A percentile compares a stretch with the other conserved stretches of the same genome.
Evolutionary conservation across 805 yeast genomes (phyloP).

Genomic region (Lachancea cidri): DNA sequence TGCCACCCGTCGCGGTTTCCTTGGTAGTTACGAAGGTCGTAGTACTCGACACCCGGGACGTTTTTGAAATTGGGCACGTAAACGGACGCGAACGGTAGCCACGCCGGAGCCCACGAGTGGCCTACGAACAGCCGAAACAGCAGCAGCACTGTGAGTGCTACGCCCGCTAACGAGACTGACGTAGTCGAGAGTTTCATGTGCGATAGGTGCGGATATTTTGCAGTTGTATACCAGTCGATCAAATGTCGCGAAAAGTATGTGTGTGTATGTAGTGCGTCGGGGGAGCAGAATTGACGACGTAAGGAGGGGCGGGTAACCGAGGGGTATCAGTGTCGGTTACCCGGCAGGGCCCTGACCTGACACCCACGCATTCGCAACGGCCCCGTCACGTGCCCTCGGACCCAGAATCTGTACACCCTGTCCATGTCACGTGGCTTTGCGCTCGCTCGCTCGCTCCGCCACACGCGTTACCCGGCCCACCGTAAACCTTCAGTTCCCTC

Average conservation of each 20-base stretch:
- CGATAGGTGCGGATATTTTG: neutral
- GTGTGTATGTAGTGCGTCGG: too few species aligned
- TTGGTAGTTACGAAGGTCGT: conserved; percentile 61
- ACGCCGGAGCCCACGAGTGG: conserved; percentile 8
- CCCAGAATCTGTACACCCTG: neutral
- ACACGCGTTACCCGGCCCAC: too few species aligned
- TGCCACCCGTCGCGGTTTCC: conserved; percentile 79
- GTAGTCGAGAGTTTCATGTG: conserved; percentile 7
- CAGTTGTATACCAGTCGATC: too few species aligned
- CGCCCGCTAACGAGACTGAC: conserved; percentile 9
- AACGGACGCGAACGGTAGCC: conserved; percentile 15
- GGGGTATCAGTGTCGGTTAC: too few species aligned
- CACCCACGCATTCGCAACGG: too few species aligned
- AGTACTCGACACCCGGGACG: conserved; percentile 51
- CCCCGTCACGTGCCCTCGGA: neutral
- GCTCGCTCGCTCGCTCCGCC: too few species aligned
- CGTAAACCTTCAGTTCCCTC: too few species aligned
- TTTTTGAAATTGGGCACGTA: conserved; percentile 36
- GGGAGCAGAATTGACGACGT: neutral
- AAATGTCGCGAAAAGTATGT: neutral
- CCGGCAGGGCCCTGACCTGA: too few species aligned
- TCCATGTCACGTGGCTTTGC: too few species aligned
- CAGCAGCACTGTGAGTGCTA: conserved; percentile 8
- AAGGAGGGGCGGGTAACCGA: neutral
- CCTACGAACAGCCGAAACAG: conserved; percentile 8